Conservation (phyloP, 2,329 filamentous ascomycete species). For the Fusarium sublunatum region DNA sequence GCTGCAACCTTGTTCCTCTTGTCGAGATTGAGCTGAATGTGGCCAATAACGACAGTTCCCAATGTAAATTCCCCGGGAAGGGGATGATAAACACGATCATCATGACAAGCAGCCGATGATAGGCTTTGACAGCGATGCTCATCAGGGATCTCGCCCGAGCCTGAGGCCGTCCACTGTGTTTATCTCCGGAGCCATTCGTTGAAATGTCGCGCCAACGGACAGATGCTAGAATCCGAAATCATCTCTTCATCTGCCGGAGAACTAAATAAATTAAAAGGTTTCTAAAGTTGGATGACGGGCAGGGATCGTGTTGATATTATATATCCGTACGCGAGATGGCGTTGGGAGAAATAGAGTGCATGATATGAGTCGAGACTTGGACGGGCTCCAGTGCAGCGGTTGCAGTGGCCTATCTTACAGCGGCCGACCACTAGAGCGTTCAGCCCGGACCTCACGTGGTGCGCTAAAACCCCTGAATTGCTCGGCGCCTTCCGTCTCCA, state of each 20-base stretch:
- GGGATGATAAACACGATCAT: conserved; percentile 6
- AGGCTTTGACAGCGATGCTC: not conserved
- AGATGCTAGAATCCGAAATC: not conserved
- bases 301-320: conserved; percentile 4
- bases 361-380: conserved; percentile 20
- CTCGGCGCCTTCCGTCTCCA: conserved; percentile 2
- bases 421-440: conserved; percentile 11
- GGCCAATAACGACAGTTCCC: conserved; percentile 2
- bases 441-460: conserved; percentile 22
- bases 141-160: conserved; percentile 2
- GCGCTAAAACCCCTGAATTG: conserved; percentile 18
- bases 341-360: conserved; percentile 9
- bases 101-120: not conserved
- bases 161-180: not conserved
- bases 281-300: conserved; percentile 13
- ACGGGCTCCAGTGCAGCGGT: conserved; percentile 2
- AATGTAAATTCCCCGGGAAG: not conserved
- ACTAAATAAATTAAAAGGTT: not conserved
- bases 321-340: conserved; percentile 5
- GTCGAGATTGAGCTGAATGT: not conserved
- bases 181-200: conserved; percentile 4
- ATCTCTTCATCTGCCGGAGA: conserved; percentile 11
- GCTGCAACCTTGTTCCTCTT: conserved; percentile 1
- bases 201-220: not conserved
- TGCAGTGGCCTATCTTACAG: not conserved